A percentile compares a stretch with the other conserved stretches of the same genome.
phyloP scores from a whole-genome alignment of 768 basidiomycete genomes.

The Daedalea quercina region DNA sequence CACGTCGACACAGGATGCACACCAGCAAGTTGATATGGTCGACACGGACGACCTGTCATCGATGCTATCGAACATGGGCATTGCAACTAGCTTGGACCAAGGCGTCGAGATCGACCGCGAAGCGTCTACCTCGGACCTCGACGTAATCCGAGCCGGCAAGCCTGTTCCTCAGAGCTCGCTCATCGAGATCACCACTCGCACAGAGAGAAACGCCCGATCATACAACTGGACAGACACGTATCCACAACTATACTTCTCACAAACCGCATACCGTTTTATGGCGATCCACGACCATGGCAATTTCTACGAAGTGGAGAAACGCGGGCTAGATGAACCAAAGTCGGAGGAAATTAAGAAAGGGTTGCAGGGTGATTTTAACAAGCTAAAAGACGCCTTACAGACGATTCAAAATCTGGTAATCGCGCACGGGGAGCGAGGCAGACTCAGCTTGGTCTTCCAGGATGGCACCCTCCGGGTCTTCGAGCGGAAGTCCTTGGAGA shows the following conservation, averaged over 20 bases:
- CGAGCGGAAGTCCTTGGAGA: constrained; percentile 35
- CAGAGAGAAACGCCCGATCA: constrained; percentile 7
- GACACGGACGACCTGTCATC: constrained; percentile 16
- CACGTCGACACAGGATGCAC: background rate
- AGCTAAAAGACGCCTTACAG: constrained; percentile 21
- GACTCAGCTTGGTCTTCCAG: constrained; percentile 50
- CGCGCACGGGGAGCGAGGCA: constrained; percentile 43
- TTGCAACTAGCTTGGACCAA: background rate
- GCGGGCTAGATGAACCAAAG: constrained; percentile 19
- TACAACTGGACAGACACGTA: constrained; percentile 55
- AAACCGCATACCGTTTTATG: constrained; percentile 54
- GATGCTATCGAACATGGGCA: constrained; percentile 10
- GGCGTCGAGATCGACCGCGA: background rate
- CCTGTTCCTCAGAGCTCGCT: constrained; percentile 30
- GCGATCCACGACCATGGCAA: constrained; percentile 49
- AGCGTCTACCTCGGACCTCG: constrained; percentile 9
- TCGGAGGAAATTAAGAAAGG: constrained; percentile 16
- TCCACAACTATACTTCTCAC: constrained; percentile 64
- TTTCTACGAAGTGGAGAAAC: constrained; percentile 45
- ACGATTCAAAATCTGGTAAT: constrained; percentile 42
- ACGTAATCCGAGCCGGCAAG: constrained; percentile 18
- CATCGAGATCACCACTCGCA: constrained; percentile 23
- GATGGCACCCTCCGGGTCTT: constrained; percentile 40
- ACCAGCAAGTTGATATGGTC: background rate
- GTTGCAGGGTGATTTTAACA: constrained; percentile 24